Base-by-base conservation (phyloP, 2,329 filamentous ascomycete genomes). In the Cladosporium colombiae region DNA sequence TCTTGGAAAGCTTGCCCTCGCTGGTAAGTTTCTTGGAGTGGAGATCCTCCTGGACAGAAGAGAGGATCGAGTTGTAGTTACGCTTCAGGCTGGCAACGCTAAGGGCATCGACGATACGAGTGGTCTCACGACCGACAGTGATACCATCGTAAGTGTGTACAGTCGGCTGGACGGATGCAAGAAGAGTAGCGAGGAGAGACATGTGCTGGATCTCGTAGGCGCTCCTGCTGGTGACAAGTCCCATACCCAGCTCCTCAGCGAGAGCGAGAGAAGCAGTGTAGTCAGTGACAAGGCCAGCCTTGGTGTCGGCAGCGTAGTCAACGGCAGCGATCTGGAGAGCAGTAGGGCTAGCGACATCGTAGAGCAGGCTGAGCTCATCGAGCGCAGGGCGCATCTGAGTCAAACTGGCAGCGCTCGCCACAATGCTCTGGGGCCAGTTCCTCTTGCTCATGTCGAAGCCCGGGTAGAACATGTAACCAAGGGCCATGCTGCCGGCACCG, bases 391-490 rank as follows among this genome's bases (percentile, higher is more conserved):
- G 91, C 74, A 99, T 85, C 75, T 91, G 89, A 67, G 88, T 87
- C 70, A 99, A 83, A 70, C 89, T 94, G 55, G 91, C 88, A 0
- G 93, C 93, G 2, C 93, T 92, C 11, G 93, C 94, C 69, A 99
- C 81, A 69, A 99, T 88, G 18, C 92, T 89, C 84, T 99, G 95
- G 2, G 95, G 94, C 66, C 97, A 89, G 76, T 95, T 89, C 71
- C 93, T 89, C 85, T 95, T 97, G 82, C 86, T 88, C 74, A 97
- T 80, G 78, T 98, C 93, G 75, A 97, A 97, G 80, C 99, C 95
- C 74, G 92, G 92, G 68, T 93, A 97, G 84, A 98, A 99, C 78
- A 98, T 91, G 81, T 99, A 99, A 65, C 95, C 95, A 58, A 99
- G 86, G 25, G 95, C 93, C 75, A 98, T 91, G 70, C 91, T 89